A percentile compares a stretch with the other conserved stretches of the same genome.
Conservation (phyloP, 2,329 filamentous ascomycete species). For the Cladorrhinum sp. region DNA sequence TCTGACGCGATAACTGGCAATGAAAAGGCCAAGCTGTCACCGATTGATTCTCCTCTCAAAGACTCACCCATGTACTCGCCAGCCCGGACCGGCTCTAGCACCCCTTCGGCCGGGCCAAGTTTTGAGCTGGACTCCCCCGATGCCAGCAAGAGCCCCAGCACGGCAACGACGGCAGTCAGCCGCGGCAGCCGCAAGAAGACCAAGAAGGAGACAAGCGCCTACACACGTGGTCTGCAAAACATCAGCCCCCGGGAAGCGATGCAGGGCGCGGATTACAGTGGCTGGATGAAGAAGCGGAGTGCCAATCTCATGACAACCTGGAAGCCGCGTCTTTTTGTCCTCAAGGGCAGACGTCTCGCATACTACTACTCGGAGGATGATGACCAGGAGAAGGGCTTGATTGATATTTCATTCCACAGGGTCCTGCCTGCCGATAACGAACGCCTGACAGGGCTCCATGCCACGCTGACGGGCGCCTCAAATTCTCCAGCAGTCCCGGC, state of each 20-base stretch:
- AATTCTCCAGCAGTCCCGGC: constrained; percentile 57
- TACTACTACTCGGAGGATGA: constrained; percentile 97
- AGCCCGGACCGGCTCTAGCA: constrained; percentile 72
- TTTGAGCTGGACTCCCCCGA: constrained; percentile 77
- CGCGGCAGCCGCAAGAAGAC: constrained; percentile 62
- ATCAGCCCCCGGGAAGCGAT: constrained; percentile 81
- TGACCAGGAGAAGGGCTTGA: constrained; percentile 87
- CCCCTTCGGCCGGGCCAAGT: constrained; percentile 62
- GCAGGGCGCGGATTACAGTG: constrained; percentile 82
- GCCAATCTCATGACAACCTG: constrained; percentile 95
- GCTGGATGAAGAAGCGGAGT: constrained; percentile 99
- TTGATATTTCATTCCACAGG: constrained; percentile 95
- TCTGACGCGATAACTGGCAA: constrained; percentile 67
- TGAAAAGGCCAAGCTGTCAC: constrained; percentile 53
- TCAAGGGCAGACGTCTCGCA: constrained; percentile 84
- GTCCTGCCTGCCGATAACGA: constrained; percentile 95
- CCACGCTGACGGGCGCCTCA: constrained; percentile 84
- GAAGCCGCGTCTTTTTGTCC: constrained; percentile 94
- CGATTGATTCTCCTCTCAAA: constrained; percentile 49
- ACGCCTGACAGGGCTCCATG: constrained; percentile 83
- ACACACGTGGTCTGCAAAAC: constrained; percentile 79
- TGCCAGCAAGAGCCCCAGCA: constrained; percentile 54
- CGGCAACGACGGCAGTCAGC: constrained; percentile 46
- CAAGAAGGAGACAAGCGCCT: constrained; percentile 95
- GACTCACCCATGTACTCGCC: constrained; percentile 60